These are phyloP conservation scores for Rubia peregrina DNA, from an alignment of 305 asterid genomes.

Conservation along the genomic window DNA sequence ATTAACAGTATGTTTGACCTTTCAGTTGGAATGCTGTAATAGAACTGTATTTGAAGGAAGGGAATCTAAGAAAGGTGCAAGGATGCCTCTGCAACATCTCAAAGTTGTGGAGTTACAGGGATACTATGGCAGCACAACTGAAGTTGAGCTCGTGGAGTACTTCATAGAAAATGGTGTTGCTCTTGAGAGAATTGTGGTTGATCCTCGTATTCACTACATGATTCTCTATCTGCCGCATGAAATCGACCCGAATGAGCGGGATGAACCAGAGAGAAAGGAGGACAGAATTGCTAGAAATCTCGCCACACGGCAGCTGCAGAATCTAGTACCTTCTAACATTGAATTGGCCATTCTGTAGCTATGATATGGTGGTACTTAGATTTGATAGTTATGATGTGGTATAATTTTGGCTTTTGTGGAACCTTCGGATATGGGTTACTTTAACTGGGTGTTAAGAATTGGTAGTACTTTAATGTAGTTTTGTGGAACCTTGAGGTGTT, in stretches of 20 bases:
- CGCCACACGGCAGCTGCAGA: background rate
- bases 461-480: too few species aligned
- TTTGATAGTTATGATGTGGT: too few species aligned
- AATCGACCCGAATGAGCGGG: too few species aligned
- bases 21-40: background rate
- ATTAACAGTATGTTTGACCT: background rate
- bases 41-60: background rate
- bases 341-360: background rate
- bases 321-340: background rate
- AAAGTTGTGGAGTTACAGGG: background rate
- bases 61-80: background rate
- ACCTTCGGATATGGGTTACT: too few species aligned
- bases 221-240: background rate
- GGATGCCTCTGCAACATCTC: background rate
- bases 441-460: too few species aligned
- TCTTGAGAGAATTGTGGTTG: background rate
- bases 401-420: too few species aligned
- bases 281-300: background rate
- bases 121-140: background rate
- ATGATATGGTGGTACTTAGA: too few species aligned
- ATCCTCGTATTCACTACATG: background rate
- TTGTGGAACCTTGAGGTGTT: too few species aligned
- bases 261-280: background rate
- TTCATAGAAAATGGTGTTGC: background rate
- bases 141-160: slow-evolving; percentile 2